Conservation (phyloP, 129 eudicot species). For the Pseudognaphalium luteoalbum region DNA sequence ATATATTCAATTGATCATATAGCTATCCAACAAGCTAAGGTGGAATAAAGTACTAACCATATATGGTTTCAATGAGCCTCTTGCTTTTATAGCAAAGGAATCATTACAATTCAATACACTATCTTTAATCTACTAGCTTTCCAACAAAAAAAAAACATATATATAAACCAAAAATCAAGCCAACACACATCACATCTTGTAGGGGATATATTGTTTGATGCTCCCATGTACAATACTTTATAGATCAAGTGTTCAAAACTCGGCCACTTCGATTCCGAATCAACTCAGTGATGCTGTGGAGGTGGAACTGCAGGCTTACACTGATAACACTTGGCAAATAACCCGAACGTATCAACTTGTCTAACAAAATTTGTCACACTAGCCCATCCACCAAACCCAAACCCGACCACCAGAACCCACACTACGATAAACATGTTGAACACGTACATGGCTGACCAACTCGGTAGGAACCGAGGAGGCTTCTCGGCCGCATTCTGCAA, state of each 20-base stretch:
- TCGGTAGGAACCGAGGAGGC: constrained; percentile 65
- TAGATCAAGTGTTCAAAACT: background rate
- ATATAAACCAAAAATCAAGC: constrained; percentile 23
- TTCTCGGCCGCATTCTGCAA: constrained; percentile 80
- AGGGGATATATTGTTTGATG: constrained; percentile 24
- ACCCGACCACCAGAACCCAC: constrained; percentile 78
- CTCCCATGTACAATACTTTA: constrained; percentile 33
- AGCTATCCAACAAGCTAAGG: constrained; percentile 20
- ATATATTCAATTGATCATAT: constrained; percentile 30
- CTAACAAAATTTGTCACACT: constrained; percentile 67
- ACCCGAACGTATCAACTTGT: constrained; percentile 71
- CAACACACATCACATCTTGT: constrained; percentile 33
- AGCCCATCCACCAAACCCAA: constrained; percentile 91
- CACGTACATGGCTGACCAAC: constrained; percentile 64
- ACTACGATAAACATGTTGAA: constrained; percentile 62
- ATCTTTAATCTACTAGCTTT: constrained; percentile 23
- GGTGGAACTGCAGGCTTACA: constrained; percentile 44
- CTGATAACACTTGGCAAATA: constrained; percentile 81
- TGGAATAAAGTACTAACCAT: too few relatives aligned
- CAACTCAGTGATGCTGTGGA: constrained; percentile 31
- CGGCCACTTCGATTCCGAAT: constrained; percentile 5
- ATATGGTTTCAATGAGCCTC: constrained; percentile 24
- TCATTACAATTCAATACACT: constrained; percentile 39
- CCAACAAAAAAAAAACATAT: background rate
- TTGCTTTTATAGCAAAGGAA: constrained; percentile 32